phyloP scores from a whole-genome alignment of 176 grass and related monocot species.

The Triticum aestivum region IWGSC_CS_RefSeq_v2.1 NC_057795.1:62106389-62106888 shows the following conservation, averaged over 20 bases:
- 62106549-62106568: background rate
- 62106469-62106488: no score
- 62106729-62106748: conserved; percentile 4
- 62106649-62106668: conserved; percentile 30
- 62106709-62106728: background rate
- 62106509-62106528: no score
- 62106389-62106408: no score
- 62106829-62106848: conserved; percentile 42
- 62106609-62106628: background rate
- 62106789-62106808: conserved; percentile 31
- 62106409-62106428: no score
- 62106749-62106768: background rate
- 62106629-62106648: conserved; percentile 36
- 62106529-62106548: no score
- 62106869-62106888: no score
- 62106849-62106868: conserved; percentile 16
- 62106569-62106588: background rate
- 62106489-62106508: no score
- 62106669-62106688: background rate
- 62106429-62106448: no score
- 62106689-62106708: background rate
- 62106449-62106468: no score
- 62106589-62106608: conserved; percentile 2
- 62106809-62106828: conserved; percentile 38
- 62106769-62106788: conserved; percentile 23